These are phyloP conservation scores for Cupressus sempervirens DNA, from an alignment of 75 land plant genomes.

Conservation along the genomic window DNA sequence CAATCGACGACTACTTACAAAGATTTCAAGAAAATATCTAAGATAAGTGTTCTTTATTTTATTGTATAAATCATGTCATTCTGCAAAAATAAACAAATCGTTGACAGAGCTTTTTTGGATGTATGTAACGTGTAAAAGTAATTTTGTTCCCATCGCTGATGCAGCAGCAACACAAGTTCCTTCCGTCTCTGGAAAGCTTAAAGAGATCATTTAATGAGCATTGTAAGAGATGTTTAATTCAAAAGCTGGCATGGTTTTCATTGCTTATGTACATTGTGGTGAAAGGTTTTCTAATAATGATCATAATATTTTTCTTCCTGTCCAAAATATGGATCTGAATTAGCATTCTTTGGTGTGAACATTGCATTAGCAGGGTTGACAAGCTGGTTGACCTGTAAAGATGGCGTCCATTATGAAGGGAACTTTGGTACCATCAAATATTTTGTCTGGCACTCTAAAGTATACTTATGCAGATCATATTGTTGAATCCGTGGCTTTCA, in stretches of 20 bases:
- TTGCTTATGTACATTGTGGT: not conserved
- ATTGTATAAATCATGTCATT: no score
- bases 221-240: not conserved
- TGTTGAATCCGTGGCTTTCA: not conserved
- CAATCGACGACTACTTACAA: no score
- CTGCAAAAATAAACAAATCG: no score
- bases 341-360: not conserved
- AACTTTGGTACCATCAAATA: not conserved
- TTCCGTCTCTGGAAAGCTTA: not conserved
- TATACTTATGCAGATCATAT: not conserved
- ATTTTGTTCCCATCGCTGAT: no score
- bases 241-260: not conserved
- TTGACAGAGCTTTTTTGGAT: no score
- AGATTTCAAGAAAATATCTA: no score
- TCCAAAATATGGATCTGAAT: not conserved
- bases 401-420: constrained; percentile 8
- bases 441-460: not conserved
- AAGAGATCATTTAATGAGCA: not conserved
- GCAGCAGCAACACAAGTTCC: no score
- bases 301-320: not conserved
- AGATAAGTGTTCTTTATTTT: no score
- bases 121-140: no score
- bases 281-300: not conserved
- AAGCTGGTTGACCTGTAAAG: not conserved
- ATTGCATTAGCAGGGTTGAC: not conserved